These are phyloP conservation scores for Allium cepa DNA, from an alignment of 106 monocot species.

Conservation along the genomic window DNA sequence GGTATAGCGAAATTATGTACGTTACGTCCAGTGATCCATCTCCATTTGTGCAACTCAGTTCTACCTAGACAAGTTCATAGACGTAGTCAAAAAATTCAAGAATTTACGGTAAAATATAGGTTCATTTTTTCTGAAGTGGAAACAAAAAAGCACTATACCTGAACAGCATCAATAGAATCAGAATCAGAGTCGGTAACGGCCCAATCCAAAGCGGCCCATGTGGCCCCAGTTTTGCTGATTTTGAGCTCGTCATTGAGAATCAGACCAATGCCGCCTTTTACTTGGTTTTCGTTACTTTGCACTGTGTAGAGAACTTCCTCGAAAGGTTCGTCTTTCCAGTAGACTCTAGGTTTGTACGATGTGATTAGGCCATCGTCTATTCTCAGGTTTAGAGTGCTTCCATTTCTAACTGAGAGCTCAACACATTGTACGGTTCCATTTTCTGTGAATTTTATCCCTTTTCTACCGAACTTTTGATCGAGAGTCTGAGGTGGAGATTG, in stretches of 20 bases:
- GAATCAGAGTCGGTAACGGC: slow-evolving; percentile 68
- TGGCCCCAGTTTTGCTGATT: slow-evolving; percentile 5
- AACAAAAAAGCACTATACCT: slow-evolving; percentile 21
- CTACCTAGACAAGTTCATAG: slow-evolving; percentile 30
- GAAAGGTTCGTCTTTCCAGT: slow-evolving; percentile 80
- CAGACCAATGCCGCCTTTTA: slow-evolving; percentile 62
- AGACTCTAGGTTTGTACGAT: slow-evolving; percentile 88
- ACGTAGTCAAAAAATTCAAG: too few species aligned
- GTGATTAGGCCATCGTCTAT: slow-evolving; percentile 70
- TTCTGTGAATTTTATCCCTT: slow-evolving; percentile 67
- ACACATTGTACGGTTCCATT: slow-evolving; percentile 27
- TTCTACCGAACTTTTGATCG: slow-evolving; percentile 69
- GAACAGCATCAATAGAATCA: slow-evolving; percentile 85
- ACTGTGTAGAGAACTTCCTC: slow-evolving; percentile 68
- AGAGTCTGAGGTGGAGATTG: slow-evolving; percentile 27
- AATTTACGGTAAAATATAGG: too few species aligned
- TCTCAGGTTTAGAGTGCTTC: slow-evolving; percentile 56
- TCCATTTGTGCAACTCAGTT: slow-evolving; percentile 78
- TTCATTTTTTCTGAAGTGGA: background rate
- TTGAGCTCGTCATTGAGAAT: slow-evolving; percentile 39
- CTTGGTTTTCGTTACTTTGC: background rate
- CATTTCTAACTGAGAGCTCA: slow-evolving; percentile 64
- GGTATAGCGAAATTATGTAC: slow-evolving; percentile 69
- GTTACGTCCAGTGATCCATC: slow-evolving; percentile 62
- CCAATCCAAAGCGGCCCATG: slow-evolving; percentile 55